Percentiles rank a stretch among this genome's conserved stretches.
Conservation (phyloP, 257 asterid species). For the Penstemon eatonii region DNA sequence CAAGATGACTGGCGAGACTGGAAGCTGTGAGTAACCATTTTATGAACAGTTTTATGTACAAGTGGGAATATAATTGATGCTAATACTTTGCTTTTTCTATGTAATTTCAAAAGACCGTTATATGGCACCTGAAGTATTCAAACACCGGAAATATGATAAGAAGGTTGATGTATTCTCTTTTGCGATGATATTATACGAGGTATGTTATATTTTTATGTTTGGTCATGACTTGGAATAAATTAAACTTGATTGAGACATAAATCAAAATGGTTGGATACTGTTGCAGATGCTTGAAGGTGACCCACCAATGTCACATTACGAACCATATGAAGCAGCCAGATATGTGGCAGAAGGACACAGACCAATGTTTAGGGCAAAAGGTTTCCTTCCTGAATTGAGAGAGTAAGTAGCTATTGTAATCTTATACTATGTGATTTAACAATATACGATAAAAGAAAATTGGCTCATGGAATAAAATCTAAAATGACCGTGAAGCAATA, state of each 20-base stretch:
- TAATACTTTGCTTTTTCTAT: conserved; percentile 17
- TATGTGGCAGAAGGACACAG: conserved; percentile 90
- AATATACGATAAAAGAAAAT: not conserved
- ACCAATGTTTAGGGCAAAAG: conserved; percentile 71
- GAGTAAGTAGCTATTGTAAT: conserved; percentile 59
- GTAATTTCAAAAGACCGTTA: conserved; percentile 64
- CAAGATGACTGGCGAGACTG: conserved; percentile 98
- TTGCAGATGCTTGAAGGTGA: conserved; percentile 99
- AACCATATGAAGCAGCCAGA: conserved; percentile 94
- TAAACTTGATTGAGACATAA: conserved; percentile 21
- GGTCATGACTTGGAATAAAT: not conserved
- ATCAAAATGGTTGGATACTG: conserved; percentile 12
- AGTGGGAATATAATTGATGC: not conserved
- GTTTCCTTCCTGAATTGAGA: conserved; percentile 62
- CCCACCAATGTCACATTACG: conserved; percentile 74
- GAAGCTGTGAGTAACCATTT: conserved; percentile 79
- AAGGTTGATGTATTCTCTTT: conserved; percentile 97
- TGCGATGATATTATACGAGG: conserved; percentile 97
- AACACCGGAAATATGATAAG: conserved; percentile 91
- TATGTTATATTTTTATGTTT: conserved; percentile 31
- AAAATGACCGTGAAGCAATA: not conserved
- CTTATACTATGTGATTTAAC: conserved; percentile 6
- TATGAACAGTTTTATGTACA: not conserved
- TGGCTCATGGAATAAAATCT: not conserved
- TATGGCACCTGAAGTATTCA: conserved; percentile 99